Conservation (phyloP, 2,329 filamentous ascomycete genomes). For the Trichophyton equinum region DNA sequence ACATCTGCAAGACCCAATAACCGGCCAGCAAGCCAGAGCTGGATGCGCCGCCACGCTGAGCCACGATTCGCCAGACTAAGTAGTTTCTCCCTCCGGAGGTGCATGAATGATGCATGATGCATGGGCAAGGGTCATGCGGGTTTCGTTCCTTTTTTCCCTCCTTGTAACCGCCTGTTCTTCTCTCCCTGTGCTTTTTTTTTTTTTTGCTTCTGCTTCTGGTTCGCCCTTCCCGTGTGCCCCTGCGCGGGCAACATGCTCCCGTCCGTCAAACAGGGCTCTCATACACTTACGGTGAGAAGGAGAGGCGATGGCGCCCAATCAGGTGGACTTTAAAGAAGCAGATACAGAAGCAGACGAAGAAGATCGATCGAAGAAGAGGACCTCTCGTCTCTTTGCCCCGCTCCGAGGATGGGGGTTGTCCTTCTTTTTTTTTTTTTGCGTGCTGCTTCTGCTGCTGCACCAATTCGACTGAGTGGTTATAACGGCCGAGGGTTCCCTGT, state of each 20-base stretch:
- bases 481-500: neutral
- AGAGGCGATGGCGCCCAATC: neutral
- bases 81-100: neutral
- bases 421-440: too few species aligned
- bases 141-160: neutral
- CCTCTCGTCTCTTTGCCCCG: neutral
- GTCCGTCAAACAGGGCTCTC: too few species aligned
- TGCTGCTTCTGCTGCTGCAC: too few species aligned
- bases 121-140: neutral
- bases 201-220: neutral
- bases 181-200: neutral
- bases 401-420: neutral
- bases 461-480: too few species aligned
- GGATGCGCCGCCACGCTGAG: neutral
- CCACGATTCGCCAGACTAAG: neutral
- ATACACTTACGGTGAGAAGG: neutral
- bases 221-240: neutral
- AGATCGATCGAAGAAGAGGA: neutral
- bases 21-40: neutral
- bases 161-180: neutral
- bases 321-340: neutral
- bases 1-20: neutral
- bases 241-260: neutral
- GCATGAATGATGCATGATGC: neutral
- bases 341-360: neutral